These are phyloP conservation scores for Chiua sp. DNA, from an alignment of 1,284 basidiomycete species.

Conservation along the genomic window DNA sequence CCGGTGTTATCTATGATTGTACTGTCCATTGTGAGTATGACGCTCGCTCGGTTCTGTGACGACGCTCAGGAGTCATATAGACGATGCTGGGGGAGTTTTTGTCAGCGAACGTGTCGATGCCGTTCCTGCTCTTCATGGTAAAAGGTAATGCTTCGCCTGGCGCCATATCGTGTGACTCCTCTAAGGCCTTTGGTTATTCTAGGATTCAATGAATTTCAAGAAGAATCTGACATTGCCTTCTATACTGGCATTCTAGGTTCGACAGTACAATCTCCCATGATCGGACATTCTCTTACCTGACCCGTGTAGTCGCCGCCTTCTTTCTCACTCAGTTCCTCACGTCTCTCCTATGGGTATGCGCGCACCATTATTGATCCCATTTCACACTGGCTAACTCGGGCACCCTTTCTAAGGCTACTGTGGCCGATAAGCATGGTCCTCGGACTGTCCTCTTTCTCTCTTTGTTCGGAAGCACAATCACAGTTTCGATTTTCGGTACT, in stretches of 20 bases:
- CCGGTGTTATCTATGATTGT: constrained; percentile 91
- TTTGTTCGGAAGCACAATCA: constrained; percentile 81
- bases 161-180: constrained; percentile 11
- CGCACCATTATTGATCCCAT: not conserved
- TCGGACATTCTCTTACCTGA: constrained; percentile 14
- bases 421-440: constrained; percentile 91
- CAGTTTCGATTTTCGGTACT: constrained; percentile 87
- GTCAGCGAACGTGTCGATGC: constrained; percentile 89
- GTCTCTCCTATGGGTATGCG: constrained; percentile 82
- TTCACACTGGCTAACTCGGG: constrained; percentile 7
- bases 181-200: constrained; percentile 4
- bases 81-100: constrained; percentile 94
- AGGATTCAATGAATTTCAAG: constrained; percentile 40
- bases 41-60: not conserved
- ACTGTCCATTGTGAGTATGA: constrained; percentile 78
- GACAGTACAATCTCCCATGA: constrained; percentile 21
- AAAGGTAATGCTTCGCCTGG: constrained; percentile 57
- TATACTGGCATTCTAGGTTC: constrained; percentile 85
- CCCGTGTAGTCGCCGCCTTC: constrained; percentile 69
- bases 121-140: constrained; percentile 93
- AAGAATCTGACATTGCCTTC: constrained; percentile 79
- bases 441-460: constrained; percentile 88
- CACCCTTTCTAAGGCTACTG: constrained; percentile 72
- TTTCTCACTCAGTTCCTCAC: constrained; percentile 92
- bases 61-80: constrained; percentile 45